Percentiles rank a stretch among this genome's conserved stretches.
Evolutionary conservation across 345 rosid species (phyloP).

Genomic region (Populus davidiana): DNA sequence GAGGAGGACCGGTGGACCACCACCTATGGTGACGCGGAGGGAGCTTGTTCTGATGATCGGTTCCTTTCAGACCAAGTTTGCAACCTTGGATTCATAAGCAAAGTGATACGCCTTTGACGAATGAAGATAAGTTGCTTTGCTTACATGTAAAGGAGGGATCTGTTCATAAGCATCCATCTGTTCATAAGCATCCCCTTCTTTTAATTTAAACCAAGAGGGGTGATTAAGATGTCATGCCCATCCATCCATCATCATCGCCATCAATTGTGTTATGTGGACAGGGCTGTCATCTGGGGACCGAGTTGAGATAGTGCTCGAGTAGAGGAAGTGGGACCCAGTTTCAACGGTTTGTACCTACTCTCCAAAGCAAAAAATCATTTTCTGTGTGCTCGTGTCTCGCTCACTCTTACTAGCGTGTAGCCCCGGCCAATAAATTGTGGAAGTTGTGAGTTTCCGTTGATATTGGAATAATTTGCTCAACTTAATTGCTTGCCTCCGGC

Average conservation of each 20-base stretch:
- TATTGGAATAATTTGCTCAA: background rate
- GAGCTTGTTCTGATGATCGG: background rate
- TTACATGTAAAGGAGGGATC: background rate
- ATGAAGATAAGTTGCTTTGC: background rate
- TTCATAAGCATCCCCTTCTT: background rate
- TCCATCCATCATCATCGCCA: background rate
- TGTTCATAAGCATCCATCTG: too few species aligned
- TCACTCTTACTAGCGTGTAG: background rate
- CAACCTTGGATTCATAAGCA: background rate
- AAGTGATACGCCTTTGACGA: background rate
- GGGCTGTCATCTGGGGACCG: background rate
- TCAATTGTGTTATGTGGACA: background rate
- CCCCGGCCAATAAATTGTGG: background rate
- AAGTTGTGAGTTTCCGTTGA: background rate
- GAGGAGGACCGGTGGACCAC: background rate
- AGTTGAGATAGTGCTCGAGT: background rate
- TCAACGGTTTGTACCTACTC: background rate
- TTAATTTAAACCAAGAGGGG: background rate
- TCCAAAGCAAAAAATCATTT: background rate
- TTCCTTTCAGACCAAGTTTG: background rate
- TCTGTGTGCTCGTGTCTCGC: background rate
- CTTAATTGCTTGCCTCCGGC: background rate
- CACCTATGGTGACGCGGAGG: background rate
- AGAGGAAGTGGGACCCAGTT: background rate
- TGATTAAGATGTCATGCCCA: background rate